Evolutionary conservation across 1,139 yeast genomes (phyloP).

Genomic region (Yamadazyma epiphylla): DNA sequence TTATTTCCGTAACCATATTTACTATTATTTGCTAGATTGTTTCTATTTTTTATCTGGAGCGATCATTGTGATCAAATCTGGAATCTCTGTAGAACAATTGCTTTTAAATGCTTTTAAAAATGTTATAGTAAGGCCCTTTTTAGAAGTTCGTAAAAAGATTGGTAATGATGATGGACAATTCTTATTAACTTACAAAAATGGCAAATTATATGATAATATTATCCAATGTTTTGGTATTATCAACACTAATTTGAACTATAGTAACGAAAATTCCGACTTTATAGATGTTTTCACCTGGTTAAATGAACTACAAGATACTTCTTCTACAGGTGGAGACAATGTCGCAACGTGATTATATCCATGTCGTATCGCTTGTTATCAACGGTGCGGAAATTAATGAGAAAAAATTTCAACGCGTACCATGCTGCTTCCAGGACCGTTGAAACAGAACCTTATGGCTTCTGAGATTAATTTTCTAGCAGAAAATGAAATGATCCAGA

Average conservation of each 20-base stretch:
- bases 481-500: constrained; percentile 69
- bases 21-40: constrained; percentile 25
- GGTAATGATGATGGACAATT: constrained; percentile 6
- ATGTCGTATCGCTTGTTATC: background rate
- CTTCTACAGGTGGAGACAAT: too few species aligned
- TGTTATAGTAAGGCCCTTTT: constrained; percentile 25
- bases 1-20: constrained; percentile 29
- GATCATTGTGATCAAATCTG: constrained; percentile 15
- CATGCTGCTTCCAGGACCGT: constrained; percentile 65
- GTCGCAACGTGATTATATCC: background rate
- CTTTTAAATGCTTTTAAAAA: constrained; percentile 31
- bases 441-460: constrained; percentile 62
- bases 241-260: constrained; percentile 7
- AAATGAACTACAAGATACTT: constrained; percentile 6
- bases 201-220: constrained; percentile 8
- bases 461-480: constrained; percentile 81
- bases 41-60: constrained; percentile 28
- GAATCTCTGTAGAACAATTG: constrained; percentile 28
- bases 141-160: constrained; percentile 15
- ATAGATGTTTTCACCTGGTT: constrained; percentile 10
- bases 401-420: constrained; percentile 1
- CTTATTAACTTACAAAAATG: constrained; percentile 10
- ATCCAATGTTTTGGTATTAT: constrained; percentile 14
- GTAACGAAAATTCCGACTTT: constrained; percentile 5
- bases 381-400: constrained; percentile 1